Conservation (phyloP, 2,329 filamentous ascomycete genomes). For the Apiospora malaysiana region DNA sequence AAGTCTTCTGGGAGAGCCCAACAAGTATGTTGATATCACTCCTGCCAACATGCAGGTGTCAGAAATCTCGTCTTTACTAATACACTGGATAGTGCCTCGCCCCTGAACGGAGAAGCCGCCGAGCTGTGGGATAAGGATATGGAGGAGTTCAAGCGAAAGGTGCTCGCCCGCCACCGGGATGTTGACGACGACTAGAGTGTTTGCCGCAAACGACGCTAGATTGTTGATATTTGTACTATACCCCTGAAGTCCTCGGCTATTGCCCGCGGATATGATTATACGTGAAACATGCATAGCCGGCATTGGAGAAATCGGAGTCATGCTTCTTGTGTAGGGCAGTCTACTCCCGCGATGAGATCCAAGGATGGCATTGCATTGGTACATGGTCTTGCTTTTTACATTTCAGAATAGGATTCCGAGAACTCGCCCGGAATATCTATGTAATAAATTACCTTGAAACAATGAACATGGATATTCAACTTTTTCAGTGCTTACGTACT, state of each 20-base stretch:
- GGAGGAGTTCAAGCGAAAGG: conserved; percentile 84
- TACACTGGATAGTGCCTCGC: conserved; percentile 71
- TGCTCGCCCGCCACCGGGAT: conserved; percentile 66
- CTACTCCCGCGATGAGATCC: neutral
- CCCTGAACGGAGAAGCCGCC: conserved; percentile 93
- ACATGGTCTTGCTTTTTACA: conserved; percentile 14
- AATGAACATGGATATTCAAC: neutral
- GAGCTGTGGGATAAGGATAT: conserved; percentile 93
- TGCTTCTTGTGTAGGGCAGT: neutral
- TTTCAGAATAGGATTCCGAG: neutral
- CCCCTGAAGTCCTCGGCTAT: conserved; percentile 3
- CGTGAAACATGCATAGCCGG: conserved; percentile 17
- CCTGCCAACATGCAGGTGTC: neutral
- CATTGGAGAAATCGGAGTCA: conserved; percentile 21
- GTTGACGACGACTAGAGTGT: conserved; percentile 64
- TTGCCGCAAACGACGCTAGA: neutral
- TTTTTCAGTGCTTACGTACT: neutral
- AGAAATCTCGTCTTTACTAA: neutral
- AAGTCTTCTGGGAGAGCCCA: conserved; percentile 93
- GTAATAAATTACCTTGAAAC: neutral
- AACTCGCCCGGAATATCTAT: neutral
- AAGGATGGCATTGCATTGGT: conserved; percentile 17
- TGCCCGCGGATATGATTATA: neutral
- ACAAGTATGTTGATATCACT: conserved; percentile 75
- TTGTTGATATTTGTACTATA: conserved; percentile 18